phyloP scores from a whole-genome alignment of 176 grass and related monocot genomes.

The Phyllostachys edulis region DNA sequence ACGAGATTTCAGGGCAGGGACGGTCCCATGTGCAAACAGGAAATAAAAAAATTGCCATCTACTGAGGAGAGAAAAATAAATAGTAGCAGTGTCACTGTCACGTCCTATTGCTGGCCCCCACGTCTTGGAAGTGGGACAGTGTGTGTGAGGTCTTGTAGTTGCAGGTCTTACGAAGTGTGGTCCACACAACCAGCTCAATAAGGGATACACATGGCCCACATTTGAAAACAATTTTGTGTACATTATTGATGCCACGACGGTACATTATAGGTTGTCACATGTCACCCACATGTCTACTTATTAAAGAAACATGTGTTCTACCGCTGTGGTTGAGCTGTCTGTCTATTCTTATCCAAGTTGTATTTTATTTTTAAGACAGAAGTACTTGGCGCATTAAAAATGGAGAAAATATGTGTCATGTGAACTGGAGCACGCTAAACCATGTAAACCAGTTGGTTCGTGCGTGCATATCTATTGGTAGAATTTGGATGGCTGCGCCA shows the following conservation, averaged over 20 bases:
- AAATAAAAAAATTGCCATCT: neutral
- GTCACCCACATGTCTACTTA: neutral
- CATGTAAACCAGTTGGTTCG: fast-evolving
- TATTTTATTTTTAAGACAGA: fast-evolving
- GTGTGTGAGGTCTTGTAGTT: too few species aligned
- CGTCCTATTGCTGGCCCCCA: neutral
- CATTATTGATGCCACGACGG: neutral
- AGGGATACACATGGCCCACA: fast-evolving
- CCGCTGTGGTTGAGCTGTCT: fast-evolving
- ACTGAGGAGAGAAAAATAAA: neutral
- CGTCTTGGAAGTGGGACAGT: neutral
- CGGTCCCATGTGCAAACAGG: fast-evolving
- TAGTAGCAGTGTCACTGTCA: neutral
- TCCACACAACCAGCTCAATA: neutral
- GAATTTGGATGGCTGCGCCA: fast-evolving
- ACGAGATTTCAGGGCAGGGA: fast-evolving
- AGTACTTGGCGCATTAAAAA: neutral
- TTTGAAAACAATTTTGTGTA: neutral
- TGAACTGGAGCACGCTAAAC: fast-evolving
- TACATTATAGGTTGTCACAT: neutral
- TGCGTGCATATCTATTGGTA: fast-evolving
- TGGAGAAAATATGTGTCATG: fast-evolving
- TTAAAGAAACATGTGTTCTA: neutral
- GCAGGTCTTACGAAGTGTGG: neutral
- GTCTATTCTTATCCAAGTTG: neutral